Base-by-base conservation (phyloP, 305 asterid genomes). In the Solanum hybrid region DNA sequence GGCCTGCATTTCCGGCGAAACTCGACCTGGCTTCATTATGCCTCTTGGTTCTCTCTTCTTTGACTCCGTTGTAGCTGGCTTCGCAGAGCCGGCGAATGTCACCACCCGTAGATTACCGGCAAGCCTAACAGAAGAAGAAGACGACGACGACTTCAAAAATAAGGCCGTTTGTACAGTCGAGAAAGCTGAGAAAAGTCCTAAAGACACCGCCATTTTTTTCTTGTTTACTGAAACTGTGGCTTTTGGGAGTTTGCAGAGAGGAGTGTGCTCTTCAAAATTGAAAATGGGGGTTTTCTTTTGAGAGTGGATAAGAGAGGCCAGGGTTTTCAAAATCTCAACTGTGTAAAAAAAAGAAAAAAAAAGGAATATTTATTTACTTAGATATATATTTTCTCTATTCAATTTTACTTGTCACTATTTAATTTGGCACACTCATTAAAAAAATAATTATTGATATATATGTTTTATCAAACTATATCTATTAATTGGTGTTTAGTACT, bases 1-100 rank as follows among this genome's bases (percentile, higher is more conserved):
- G 22, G 93, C 94, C 93, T 93, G 95, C 97, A 95, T 95, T 88
- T 94, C 98, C 75, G 95, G 94, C 2, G 97, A 95, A 15, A 95
- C 95, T 1, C 91, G 92, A 56, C 94, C 92, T 69, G 98, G 96
- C 93, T 94, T 95, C 97, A 88, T 93, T 51, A 95, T 93, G 8
- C 96, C 97, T 91, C 95, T 93, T 31, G 95, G 95, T 92, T 92
- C 95, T 89, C 94, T 92, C 90, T 91, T 93, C 94, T 93, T 92
- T 42, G 95, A 86, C 92, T 94, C 95, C 80, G 92, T 89, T 6
- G 32, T 78, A 78, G 56, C 31, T 78, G 94, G 94, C 92, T 93
- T 93, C 34, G 95, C 91, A 17, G 94, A 93, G 29, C 94, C 92
- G 8, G 93, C 86, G 10, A 90, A 29, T 79, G 91, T 89, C 71